Evolutionary conservation across 768 basidiomycete species (phyloP), one percentile per base, ranked within the genome.

Genomic region (Austroboletus eburneus): DNA sequence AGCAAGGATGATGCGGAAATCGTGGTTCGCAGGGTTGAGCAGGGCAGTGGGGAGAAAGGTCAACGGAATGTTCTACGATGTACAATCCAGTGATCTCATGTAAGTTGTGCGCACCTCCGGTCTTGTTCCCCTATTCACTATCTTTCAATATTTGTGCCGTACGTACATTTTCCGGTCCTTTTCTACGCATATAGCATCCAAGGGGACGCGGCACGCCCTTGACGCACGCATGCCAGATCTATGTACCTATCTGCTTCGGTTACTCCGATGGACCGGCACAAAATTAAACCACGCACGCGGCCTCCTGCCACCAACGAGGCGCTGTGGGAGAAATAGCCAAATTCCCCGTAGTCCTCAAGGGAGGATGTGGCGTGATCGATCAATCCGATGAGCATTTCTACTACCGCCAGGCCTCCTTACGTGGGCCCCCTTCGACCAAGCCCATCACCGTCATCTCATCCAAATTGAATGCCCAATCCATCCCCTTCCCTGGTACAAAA

Each of bases 291-390:
- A 23, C 30, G 14, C 13, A 32, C 17, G 34, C n/a, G 32, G 39
- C 49, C 52, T 55, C 43, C 49, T 39, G 48, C 13, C 40, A 44
- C 43, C 43, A 59, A 48, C 41, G 60, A 56, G 59, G 60, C 41
- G 5, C 35, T 47, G 45, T 37, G 46, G 42, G 45, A 38, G 46
- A 35, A 14, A 36, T 39, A 22, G 10, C 9, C 21, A 37, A 17
- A 30, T 35, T 21, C 41, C 23, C 21, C 36, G 24, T 45, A 10
- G 35, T 24, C 38, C 44, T 25, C 36, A 3, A 40, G 37, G 21
- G 43, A 47, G 5, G 45, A 35, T 40, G 48, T 29, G 38, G 45
- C 41, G 17, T 32, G 46, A 55, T 51, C 38, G 48, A 52, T 50
- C 47, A 29, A 51, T 45, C 42, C 32, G 33, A 39, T 34, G 36